phyloP scores from a whole-genome alignment of 345 rosid species.

The rapeseed (Brassica napus) region DNA sequence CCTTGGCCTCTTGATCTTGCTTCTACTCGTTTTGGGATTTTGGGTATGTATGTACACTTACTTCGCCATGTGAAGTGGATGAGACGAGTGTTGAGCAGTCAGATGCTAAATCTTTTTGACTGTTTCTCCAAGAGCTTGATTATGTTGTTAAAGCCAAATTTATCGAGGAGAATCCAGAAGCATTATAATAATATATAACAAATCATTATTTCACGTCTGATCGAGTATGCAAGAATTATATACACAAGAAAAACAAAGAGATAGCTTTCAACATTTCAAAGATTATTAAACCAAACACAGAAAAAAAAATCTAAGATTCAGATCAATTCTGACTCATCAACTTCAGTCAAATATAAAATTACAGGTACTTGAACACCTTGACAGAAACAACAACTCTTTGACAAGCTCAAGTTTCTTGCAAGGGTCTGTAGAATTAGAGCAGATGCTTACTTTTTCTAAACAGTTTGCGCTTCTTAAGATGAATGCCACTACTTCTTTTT shows the following conservation, averaged over 20 bases:
- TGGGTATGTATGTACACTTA: too few relatives aligned
- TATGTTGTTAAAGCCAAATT: too few relatives aligned
- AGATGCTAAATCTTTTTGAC: too few relatives aligned
- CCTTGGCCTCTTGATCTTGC: too few relatives aligned
- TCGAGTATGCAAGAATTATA: too few relatives aligned
- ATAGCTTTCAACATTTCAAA: neutral
- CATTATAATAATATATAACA: too few relatives aligned
- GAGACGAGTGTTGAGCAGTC: too few relatives aligned
- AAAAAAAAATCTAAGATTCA: neutral
- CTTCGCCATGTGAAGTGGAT: too few relatives aligned
- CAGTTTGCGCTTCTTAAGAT: constrained; percentile 1
- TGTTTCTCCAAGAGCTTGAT: too few relatives aligned
- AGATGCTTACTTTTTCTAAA: constrained; percentile 8
- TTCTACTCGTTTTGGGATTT: too few relatives aligned
- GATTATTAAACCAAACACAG: neutral
- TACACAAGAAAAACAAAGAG: neutral
- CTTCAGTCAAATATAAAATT: neutral
- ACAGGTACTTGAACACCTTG: neutral
- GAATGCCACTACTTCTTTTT: constrained; percentile 1
- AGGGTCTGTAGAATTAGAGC: neutral
- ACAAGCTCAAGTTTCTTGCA: neutral
- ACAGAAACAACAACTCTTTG: neutral
- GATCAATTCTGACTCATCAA: neutral
- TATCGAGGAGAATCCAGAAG: too few relatives aligned
- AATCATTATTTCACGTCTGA: too few relatives aligned